phyloP scores from a whole-genome alignment of 768 basidiomycete genomes.

The Strobilomyces confusus region DNA sequence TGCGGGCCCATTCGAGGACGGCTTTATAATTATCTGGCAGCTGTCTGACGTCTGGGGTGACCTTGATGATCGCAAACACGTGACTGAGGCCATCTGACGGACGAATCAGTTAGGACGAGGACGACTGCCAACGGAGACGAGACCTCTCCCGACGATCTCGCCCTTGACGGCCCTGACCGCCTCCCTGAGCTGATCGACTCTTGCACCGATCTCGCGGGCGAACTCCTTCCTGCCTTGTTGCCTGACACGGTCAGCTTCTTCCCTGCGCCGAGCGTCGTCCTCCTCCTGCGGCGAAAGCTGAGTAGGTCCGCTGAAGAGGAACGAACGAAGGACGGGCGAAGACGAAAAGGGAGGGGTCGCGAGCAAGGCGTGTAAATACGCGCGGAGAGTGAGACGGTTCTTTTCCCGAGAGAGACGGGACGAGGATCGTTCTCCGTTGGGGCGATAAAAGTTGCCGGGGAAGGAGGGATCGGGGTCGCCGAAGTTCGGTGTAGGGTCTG shows the following conservation, averaged over 20 bases:
- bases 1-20: conserved; percentile 94
- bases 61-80: conserved; percentile 86
- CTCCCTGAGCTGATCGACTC: conserved; percentile 83
- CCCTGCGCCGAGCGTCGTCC: conserved; percentile 72
- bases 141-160: conserved; percentile 86
- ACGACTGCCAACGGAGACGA: background rate
- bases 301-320: conserved; percentile 77
- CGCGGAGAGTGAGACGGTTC: conserved; percentile 89
- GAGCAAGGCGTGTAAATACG: conserved; percentile 84
- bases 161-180: conserved; percentile 88
- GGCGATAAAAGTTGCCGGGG: conserved; percentile 42
- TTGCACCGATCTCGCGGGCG: conserved; percentile 75
- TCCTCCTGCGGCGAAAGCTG: conserved; percentile 64
- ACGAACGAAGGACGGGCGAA: conserved; percentile 81
- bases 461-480: conserved; percentile 49
- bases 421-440: background rate
- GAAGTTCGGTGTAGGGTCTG: background rate
- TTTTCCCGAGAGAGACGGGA: conserved; percentile 79
- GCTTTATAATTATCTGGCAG: conserved; percentile 84
- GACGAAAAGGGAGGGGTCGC: conserved; percentile 69
- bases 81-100: conserved; percentile 75
- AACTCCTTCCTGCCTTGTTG: conserved; percentile 88
- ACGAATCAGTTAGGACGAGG: conserved; percentile 4
- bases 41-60: conserved; percentile 68
- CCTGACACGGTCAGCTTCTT: conserved; percentile 83